phyloP scores from a whole-genome alignment of 75 land plant genomes.

The Cryptomeria japonica region DNA sequence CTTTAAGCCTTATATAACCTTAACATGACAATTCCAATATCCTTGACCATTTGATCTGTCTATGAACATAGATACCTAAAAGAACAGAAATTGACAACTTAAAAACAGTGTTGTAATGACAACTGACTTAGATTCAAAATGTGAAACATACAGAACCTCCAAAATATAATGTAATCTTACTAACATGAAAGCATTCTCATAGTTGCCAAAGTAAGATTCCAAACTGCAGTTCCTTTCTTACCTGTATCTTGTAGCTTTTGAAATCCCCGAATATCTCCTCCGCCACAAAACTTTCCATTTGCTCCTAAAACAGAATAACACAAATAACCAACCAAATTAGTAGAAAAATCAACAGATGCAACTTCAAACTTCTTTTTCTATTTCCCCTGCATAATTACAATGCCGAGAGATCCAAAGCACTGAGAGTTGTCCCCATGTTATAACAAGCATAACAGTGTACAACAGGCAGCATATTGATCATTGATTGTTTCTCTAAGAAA shows the following conservation, averaged over 20 bases:
- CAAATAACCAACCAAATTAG: not conserved
- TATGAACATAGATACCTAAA: too few species aligned
- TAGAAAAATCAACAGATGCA: not conserved
- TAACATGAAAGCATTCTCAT: not conserved
- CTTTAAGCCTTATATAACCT: too few species aligned
- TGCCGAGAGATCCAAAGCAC: not conserved
- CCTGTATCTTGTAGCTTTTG: not conserved
- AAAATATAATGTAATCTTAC: not conserved
- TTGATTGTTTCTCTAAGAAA: not conserved
- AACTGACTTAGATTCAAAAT: too few species aligned
- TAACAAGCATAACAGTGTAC: not conserved
- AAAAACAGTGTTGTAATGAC: too few species aligned
- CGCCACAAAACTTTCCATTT: slow-evolving; percentile 10
- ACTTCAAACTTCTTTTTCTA: not conserved
- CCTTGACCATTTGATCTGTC: too few species aligned
- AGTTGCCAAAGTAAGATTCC: not conserved
- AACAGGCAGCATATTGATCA: not conserved
- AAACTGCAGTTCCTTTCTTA: not conserved
- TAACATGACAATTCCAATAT: too few species aligned
- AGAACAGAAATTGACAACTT: too few species aligned
- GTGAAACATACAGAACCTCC: not conserved
- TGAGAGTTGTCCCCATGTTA: not conserved
- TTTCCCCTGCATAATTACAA: not conserved
- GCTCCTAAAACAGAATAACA: slow-evolving; percentile 1
- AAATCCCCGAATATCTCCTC: slow-evolving; percentile 14